These are phyloP conservation scores for Lodderomyces margitis DNA, from an alignment of 1,139 yeast species.

Conservation along the genomic window DNA sequence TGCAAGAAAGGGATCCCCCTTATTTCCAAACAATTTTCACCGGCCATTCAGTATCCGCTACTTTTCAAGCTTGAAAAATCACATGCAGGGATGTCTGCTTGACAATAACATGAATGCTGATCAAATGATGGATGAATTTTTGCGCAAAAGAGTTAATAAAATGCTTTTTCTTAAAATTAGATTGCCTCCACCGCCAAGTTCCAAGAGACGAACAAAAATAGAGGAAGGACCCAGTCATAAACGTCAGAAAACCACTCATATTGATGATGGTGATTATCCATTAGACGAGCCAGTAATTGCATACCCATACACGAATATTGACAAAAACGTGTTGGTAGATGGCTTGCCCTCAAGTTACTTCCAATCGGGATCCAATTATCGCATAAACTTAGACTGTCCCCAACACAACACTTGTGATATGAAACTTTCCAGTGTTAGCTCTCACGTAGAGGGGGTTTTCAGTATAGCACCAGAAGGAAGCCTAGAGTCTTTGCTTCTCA, in stretches of 20 bases:
- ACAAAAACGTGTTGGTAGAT: slow-evolving; percentile 22
- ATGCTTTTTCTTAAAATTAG: slow-evolving; percentile 15
- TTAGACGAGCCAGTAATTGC: slow-evolving; percentile 1
- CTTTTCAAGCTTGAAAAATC: slow-evolving; percentile 4
- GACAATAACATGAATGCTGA: slow-evolving; percentile 16
- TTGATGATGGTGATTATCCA: slow-evolving; percentile 1
- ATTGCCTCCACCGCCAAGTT: slow-evolving; percentile 4
- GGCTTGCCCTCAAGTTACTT: slow-evolving; percentile 19
- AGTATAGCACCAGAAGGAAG: slow-evolving; percentile 8
- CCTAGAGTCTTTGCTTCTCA: slow-evolving; percentile 13
- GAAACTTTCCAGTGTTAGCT: slow-evolving; percentile 6
- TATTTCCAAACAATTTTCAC: slow-evolving; percentile 9
- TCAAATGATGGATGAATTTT: slow-evolving; percentile 21
- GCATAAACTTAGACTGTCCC: slow-evolving; percentile 7
- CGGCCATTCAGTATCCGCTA: slow-evolving; percentile 5
- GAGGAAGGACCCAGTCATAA: neutral
- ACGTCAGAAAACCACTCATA: slow-evolving; percentile 7
- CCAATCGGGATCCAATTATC: slow-evolving; percentile 14
- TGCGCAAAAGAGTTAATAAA: slow-evolving; percentile 18
- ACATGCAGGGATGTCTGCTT: slow-evolving; percentile 1
- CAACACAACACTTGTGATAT: slow-evolving; percentile 9
- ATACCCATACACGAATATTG: slow-evolving; percentile 8
- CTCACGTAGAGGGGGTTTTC: slow-evolving; percentile 9
- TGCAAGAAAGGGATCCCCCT: slow-evolving; percentile 8
- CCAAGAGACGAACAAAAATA: slow-evolving; percentile 6